Base-by-base conservation (phyloP, 1,284 basidiomycete species). In the Boletellus sp. region DNA sequence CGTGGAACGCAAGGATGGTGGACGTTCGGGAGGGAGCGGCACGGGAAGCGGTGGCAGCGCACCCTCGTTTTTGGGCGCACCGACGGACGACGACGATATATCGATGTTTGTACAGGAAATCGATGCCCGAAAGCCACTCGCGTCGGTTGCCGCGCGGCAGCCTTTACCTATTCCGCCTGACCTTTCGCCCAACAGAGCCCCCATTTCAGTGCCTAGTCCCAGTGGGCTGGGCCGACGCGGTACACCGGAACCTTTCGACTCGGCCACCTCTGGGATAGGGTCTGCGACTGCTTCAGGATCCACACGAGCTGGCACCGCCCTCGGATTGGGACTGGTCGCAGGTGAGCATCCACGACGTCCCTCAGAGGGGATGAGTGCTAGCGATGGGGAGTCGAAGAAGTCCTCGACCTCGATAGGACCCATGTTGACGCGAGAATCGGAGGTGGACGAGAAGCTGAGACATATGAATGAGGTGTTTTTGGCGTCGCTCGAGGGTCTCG, bases 101-200 rank as follows among this genome's bases (percentile, higher is more conserved):
- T 86, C 84, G 4, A 73, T 78, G 15, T 89, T 89, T 60, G 82
- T 90, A 36, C 82, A 85, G 60, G 83, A 87, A 47, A 88, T 89
- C 43, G 86, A 86, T 57, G 67, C 77, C 24, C 74, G 83, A 18
- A 83, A 82, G 59, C 87, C 86, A 1, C 71, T 89, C 3, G 50
- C 57, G 13, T 64, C 61, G 1, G 54, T 40, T 13, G 54, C 51
- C 26, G 60, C 53, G 8, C 53, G 65, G 38, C 61, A 52, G 22
- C 53, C 61, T 12, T 35, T 44, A 7, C 46, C 59, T 16, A 24
- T 16, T 1, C 36, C 51, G 2, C 32, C 49, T 2, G 54, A 52
- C 8, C n/a, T 12, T 2, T 5, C 33, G 26, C 19, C 50, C 2
- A 22, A 40, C 10, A n/a, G 50, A 24, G 15, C 28, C 3, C 32